phyloP scores from a whole-genome alignment of 306 rosid species.

The Pueraria montana region DNA sequence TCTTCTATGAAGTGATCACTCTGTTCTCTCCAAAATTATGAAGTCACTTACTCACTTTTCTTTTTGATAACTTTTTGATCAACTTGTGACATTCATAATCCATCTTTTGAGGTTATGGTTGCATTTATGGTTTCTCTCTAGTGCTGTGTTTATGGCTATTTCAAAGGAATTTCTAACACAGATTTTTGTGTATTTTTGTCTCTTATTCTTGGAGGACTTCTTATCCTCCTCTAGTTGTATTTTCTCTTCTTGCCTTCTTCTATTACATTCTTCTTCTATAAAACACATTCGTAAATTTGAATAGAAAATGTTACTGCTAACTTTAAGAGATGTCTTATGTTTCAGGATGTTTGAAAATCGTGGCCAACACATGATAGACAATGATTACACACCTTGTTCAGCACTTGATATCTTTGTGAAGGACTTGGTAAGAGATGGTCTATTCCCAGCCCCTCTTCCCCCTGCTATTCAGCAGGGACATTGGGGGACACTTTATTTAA shows the following conservation, averaged over 20 bases:
- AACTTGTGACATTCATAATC: neutral
- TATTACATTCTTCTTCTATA: conserved; percentile 14
- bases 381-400: conserved; percentile 94
- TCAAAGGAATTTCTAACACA: conserved; percentile 14
- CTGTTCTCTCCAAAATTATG: neutral
- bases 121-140: conserved; percentile 27
- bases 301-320: conserved; percentile 29
- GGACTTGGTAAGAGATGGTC: conserved; percentile 76
- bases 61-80: conserved; percentile 18
- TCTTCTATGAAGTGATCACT: conserved; percentile 37
- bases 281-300: conserved; percentile 26
- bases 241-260: conserved; percentile 10
- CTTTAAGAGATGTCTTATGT: conserved; percentile 39
- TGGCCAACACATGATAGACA: conserved; percentile 92
- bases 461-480: conserved; percentile 30
- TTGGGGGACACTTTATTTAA: conserved; percentile 16
- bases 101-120: conserved; percentile 20
- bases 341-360: conserved; percentile 96
- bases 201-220: conserved; percentile 6
- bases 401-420: conserved; percentile 97
- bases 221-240: conserved; percentile 17
- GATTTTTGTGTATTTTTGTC: conserved; percentile 26
- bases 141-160: conserved; percentile 34
- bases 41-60: conserved; percentile 35
- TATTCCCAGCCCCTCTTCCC: conserved; percentile 1